Conservation (phyloP, 139 green algal species). For the Chlorella sp. region DNA sequence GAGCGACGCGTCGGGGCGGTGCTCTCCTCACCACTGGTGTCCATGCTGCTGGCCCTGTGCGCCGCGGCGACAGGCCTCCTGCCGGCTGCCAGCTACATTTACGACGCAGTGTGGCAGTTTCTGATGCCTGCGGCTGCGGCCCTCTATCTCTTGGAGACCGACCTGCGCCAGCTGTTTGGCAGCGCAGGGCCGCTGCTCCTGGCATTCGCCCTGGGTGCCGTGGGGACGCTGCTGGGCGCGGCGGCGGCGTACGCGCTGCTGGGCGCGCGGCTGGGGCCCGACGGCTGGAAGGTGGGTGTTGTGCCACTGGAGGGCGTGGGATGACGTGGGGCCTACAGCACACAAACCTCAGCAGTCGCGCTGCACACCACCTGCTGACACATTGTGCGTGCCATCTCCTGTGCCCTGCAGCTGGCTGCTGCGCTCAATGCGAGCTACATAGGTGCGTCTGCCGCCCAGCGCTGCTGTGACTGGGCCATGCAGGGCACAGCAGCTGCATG, state of each 20-base stretch:
- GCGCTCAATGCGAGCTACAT: constrained; percentile 81
- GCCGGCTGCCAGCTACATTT: constrained; percentile 32
- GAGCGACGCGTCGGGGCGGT: constrained; percentile 32
- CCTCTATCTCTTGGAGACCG: constrained; percentile 68
- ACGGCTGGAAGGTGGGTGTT: constrained; percentile 54
- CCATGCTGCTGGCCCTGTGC: constrained; percentile 39
- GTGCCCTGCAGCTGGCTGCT: constrained; percentile 55
- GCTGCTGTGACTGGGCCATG: too few species aligned
- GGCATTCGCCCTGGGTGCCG: constrained; percentile 61
- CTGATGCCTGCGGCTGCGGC: constrained; percentile 70
- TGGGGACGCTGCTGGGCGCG: constrained; percentile 60
- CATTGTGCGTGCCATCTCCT: too few species aligned
- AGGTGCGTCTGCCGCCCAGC: too few species aligned
- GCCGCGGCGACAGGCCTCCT: constrained; percentile 35
- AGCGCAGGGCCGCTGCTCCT: constrained; percentile 44
- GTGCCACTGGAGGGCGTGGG: too few species aligned
- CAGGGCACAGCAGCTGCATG: too few species aligned
- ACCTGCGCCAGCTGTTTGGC: constrained; percentile 50
- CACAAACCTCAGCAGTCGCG: too few species aligned
- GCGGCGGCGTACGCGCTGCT: constrained; percentile 54
- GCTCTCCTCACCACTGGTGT: constrained; percentile 49
- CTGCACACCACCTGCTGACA: too few species aligned
- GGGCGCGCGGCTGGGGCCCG: constrained; percentile 36
- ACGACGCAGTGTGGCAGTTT: constrained; percentile 56
- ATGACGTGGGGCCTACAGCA: too few species aligned